Base-by-base conservation (phyloP, 164 flowering plant genomes). In the Aristolochia fimbriata region DNA sequence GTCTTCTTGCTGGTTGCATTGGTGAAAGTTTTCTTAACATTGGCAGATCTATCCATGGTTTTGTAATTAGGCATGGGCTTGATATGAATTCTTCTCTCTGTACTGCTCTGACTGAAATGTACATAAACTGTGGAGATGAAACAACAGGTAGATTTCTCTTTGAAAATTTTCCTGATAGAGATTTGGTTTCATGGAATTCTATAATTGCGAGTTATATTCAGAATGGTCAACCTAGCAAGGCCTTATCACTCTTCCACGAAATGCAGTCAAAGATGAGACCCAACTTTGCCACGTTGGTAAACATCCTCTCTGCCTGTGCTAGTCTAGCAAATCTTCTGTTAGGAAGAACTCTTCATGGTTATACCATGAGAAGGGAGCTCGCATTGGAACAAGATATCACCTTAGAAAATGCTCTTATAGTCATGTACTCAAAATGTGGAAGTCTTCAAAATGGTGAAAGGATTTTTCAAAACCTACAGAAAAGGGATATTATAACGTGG, bases 401-500 rank as follows among this genome's bases (percentile, higher is more conserved):
- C 53, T 47, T 80, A 3, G 76, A 71, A 66, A 83, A 78, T 69
- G 78, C 86, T 47, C 68, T 83, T 48, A 52, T 85, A 58, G 75
- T 71, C 0, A 76, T 80, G 83, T 83, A 85, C 74, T 76, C 85
- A 33, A 78, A 78, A 75, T 85, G 84, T 62, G 87, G 90, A 15
- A 68, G 76, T 24, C 41, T 85, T 64, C 20, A 31, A 41, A 59
- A 61, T 70, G 81, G 83, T 43, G 76, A 74, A 47, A 72, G 54
- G 41, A 65, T 81, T 37, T 81, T 83, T 53, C 37, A 62, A 37
- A 55, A 48, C 53, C 37, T 75, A 11, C 60, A 31, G 19, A 67
- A 20, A 47, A 78, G 67, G 65, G 77, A 76, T 64, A 41, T 72
- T 52, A 65, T 78, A 63, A 77, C 87, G 31, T 85, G 82, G 79